phyloP scores from a whole-genome alignment of 2,329 filamentous ascomycete genomes.

The Clonostachys solani region DNA sequence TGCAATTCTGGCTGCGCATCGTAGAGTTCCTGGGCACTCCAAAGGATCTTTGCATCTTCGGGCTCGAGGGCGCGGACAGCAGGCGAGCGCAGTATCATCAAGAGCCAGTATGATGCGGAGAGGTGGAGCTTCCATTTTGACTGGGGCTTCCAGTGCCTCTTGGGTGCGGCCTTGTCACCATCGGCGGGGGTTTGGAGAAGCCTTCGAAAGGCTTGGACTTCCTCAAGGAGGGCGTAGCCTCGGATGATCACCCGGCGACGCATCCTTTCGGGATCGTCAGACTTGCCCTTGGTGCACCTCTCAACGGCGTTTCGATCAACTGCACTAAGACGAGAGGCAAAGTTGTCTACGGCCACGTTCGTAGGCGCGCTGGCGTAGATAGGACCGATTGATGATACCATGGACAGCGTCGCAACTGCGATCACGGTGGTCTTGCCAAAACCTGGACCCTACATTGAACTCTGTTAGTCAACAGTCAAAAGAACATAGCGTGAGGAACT shows the following conservation, averaged over 20 bases:
- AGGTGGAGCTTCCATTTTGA: slow-evolving; percentile 2
- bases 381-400: slow-evolving; percentile 3
- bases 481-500: neutral
- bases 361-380: slow-evolving; percentile 8
- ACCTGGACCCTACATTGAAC: neutral
- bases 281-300: neutral
- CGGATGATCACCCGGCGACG: neutral
- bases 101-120: slow-evolving; percentile 2
- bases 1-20: too few relatives aligned
- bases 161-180: neutral
- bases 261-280: neutral
- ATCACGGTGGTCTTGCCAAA: slow-evolving; percentile 8
- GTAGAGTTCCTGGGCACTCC: too few relatives aligned
- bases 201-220: neutral
- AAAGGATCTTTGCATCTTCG: too few relatives aligned
- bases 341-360: slow-evolving; percentile 8
- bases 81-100: neutral
- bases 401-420: slow-evolving; percentile 2
- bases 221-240: neutral
- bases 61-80: neutral
- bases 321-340: slow-evolving; percentile 3
- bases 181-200: neutral
- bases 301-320: neutral
- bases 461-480: too few relatives aligned
- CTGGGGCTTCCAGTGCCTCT: neutral